Evolutionary conservation across 768 basidiomycete species (phyloP).

Genomic region (Mrakia gelida): DNA sequence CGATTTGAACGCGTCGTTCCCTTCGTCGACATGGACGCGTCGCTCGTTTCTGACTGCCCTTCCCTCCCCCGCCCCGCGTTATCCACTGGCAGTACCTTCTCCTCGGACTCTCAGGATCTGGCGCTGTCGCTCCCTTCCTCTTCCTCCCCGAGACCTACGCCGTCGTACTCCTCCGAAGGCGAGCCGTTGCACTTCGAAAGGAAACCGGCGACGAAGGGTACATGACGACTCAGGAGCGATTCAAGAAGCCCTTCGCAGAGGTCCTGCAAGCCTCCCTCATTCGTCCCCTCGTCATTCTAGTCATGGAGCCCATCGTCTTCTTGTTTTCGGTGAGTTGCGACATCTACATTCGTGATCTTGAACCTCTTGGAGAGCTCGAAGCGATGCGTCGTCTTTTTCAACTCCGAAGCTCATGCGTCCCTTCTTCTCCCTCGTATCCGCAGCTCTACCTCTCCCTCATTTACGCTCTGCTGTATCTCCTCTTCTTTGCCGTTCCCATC

Average conservation of each 20-base stretch:
- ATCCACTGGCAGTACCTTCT: neutral
- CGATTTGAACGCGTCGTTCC: no score
- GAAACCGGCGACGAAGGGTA: conserved; percentile 34
- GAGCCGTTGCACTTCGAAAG: conserved; percentile 32
- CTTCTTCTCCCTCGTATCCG: neutral
- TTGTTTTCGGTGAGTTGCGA: conserved; percentile 2
- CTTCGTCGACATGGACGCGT: no score
- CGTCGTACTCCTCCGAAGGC: conserved; percentile 19
- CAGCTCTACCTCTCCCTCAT: neutral
- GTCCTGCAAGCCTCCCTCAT: conserved; percentile 37
- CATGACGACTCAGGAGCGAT: conserved; percentile 38
- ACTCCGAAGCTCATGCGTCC: neutral
- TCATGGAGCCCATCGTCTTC: conserved; percentile 42
- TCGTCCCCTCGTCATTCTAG: conserved; percentile 38
- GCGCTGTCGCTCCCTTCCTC: neutral
- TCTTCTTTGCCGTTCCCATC: conserved; percentile 25
- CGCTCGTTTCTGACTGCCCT: no score
- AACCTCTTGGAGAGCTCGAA: no score
- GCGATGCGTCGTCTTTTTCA: no score
- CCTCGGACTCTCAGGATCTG: neutral
- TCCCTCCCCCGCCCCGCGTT: no score
- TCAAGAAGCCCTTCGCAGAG: conserved; percentile 37
- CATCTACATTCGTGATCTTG: no score
- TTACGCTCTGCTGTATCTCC: conserved; percentile 19
- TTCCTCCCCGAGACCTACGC: conserved; percentile 26